These are phyloP conservation scores for Phytophthora citricola DNA, from an alignment of 352 stramenopile genomes.

Conservation along the genomic window DNA sequence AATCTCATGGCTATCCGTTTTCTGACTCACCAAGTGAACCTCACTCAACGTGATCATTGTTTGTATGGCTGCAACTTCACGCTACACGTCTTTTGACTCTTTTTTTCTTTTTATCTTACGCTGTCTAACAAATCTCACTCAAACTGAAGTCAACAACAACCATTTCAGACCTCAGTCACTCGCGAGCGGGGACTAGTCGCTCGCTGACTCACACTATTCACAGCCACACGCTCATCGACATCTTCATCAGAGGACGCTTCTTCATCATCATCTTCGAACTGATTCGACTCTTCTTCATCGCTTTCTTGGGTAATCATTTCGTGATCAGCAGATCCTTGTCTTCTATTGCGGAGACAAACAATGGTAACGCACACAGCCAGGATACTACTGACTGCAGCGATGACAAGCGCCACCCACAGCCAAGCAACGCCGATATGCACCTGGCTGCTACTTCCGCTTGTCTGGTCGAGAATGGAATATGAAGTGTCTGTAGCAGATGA, in stretches of 20 bases:
- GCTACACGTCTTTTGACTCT: too few relatives aligned
- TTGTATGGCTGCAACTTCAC: too few relatives aligned
- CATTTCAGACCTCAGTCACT: constrained; percentile 28
- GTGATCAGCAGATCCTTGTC: constrained; percentile 43
- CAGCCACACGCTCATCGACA: constrained; percentile 4
- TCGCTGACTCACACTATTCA: constrained; percentile 30
- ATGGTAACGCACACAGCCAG: constrained; percentile 57
- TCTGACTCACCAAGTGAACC: too few relatives aligned
- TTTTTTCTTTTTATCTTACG: too few relatives aligned
- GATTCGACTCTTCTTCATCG: constrained; percentile 60
- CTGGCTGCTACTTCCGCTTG: constrained; percentile 16
- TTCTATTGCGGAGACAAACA: constrained; percentile 54
- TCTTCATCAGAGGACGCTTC: constrained; percentile 24
- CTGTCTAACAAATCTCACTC: too few relatives aligned
- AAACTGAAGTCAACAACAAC: not conserved
- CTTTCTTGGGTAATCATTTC: constrained; percentile 65
- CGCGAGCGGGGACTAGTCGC: constrained; percentile 29
- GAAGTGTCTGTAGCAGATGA: constrained; percentile 14
- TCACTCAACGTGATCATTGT: too few relatives aligned
- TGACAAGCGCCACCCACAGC: constrained; percentile 58
- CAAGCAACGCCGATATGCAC: constrained; percentile 38
- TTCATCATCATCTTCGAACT: constrained; percentile 28
- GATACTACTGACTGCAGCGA: constrained; percentile 57
- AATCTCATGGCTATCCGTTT: too few relatives aligned
- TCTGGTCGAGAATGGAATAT: constrained; percentile 17